Evolutionary conservation across 2,329 filamentous ascomycete genomes (phyloP).

Genomic region (Claviceps fusiformis): DNA sequence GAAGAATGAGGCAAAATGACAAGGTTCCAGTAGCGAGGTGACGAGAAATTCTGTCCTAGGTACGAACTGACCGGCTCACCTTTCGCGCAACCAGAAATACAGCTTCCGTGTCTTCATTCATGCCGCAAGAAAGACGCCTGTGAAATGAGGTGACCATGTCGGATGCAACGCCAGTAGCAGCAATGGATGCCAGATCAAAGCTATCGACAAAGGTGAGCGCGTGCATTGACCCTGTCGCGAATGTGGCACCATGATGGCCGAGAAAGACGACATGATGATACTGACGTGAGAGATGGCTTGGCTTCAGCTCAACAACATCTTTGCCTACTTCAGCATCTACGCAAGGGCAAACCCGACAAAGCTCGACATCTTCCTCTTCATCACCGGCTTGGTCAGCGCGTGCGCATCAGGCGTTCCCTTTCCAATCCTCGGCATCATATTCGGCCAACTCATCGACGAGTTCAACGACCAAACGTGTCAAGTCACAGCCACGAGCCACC

Average conservation of each 20-base stretch:
- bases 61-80: not conserved
- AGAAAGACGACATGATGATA: not conserved
- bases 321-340: constrained; percentile 2
- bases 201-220: not conserved
- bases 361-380: constrained; percentile 7
- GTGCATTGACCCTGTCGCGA: not conserved
- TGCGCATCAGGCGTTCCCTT: constrained; percentile 33
- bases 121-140: not conserved
- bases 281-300: not conserved
- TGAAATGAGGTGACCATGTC: not conserved
- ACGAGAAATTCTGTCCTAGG: not conserved
- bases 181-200: not conserved
- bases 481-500: constrained; percentile 12
- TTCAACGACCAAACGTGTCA: constrained; percentile 30
- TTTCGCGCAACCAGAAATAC: not conserved
- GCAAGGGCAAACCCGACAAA: constrained; percentile 7
- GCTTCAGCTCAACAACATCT: not conserved
- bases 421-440: constrained; percentile 41
- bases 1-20: not conserved
- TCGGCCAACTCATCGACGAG: constrained; percentile 40
- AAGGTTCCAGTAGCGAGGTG: not conserved
- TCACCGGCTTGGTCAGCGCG: constrained; percentile 6
- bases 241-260: not conserved
- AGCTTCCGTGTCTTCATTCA: not conserved
- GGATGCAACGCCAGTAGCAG: not conserved